Evolutionary conservation across 805 yeast genomes (phyloP), one percentile per base, ranked within the genome.

Genomic region (Cyberlindnera nakhonratchasimensis): DNA sequence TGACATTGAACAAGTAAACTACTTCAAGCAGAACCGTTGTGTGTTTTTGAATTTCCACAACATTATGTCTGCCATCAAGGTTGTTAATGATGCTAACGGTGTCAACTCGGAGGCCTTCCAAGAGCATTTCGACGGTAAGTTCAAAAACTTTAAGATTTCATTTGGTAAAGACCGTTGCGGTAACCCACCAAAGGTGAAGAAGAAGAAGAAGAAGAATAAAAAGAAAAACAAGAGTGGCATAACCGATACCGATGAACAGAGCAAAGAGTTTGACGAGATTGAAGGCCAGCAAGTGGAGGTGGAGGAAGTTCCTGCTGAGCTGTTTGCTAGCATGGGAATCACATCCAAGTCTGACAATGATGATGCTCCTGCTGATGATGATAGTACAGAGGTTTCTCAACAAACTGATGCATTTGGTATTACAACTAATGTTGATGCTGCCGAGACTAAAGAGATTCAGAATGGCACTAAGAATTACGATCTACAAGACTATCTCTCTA

Each of bases 141-240:
- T 84, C 54, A 53, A 54, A 31, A 65, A 70, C 5, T 76, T 79
- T 52, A 77, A 79, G 46, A 77, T 85, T 34, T 75, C 77, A 37
- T 85, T 73, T 62, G 95, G 88, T 34, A 82, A 82, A 54, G 95
- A 85, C 62, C 71, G 95, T 57, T 85, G 95, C 66, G 95, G 84
- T 3, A 83, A 83, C 55, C 86, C 75, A 24, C 82, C 79, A 45
- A 83, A 75, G 64, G 54, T 58, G 42, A 71, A 53, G 57, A 66
- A 62, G 49, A 65, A 54, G 56, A 69, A 58, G 57, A 65, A 49
- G 54, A 57, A 42, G 38, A 48, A 53, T 46, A 42, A 60, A 32
- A 41, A 22, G 18, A 34, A 17, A 26, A 39, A 32, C 8, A 31
- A 20, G 7, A 38, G 26, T n/a, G n/a, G n/a, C n/a, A n/a, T n/a